Evolutionary conservation across 495 filamentous ascomycete species (phyloP), one percentile per base, ranked within the genome.

Genomic region (Beverwykella pulmonaria): DNA sequence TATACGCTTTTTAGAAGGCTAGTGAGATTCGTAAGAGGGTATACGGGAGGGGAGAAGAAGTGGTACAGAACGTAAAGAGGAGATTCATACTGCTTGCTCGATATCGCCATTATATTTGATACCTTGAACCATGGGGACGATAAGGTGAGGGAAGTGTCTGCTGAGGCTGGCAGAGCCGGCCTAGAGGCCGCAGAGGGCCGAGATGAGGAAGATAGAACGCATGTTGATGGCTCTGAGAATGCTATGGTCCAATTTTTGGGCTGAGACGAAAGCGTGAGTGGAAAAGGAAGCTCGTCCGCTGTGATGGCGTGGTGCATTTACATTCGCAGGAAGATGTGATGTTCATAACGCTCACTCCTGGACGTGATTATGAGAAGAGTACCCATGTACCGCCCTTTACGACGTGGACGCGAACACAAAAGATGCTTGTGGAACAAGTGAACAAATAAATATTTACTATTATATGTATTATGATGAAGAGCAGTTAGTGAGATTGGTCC

Each of bases 111-210:
- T 20, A 32, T 47, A 59, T 17, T 63, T 15, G 1, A 63, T 71
- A 23, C 64, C 64, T 17, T 55, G 61, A 3, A 44, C 23, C 4
- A 71, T 10, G 6, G 68, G 68, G 27, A 71, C 60, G 17, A 71
- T 63, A 46, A 68, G 59, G 34, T 64, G 59, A n/a, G 68, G 68
- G 27, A 71, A 67, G 14, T 67, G 1, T 15, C 53, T 30, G 39
- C 17, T 44, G 49, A 64, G 30, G 30, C 52, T 23, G 6, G 22
- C 49, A 7, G 20, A 44, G 15, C 36, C 8, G 54, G 53, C 22
- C 19, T 54, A 44, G 17, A 63, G 53, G 15, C 29, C 49, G 34
- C 59, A 55, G 41, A 69, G 47, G 17, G 26, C 53, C 5, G 66
- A 22, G 20, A 57, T 27, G 23, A 69, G 66, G n/a, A 53, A 8